Conservation (phyloP, 805 yeast species). For the Starmerella tilneyi region DNA sequence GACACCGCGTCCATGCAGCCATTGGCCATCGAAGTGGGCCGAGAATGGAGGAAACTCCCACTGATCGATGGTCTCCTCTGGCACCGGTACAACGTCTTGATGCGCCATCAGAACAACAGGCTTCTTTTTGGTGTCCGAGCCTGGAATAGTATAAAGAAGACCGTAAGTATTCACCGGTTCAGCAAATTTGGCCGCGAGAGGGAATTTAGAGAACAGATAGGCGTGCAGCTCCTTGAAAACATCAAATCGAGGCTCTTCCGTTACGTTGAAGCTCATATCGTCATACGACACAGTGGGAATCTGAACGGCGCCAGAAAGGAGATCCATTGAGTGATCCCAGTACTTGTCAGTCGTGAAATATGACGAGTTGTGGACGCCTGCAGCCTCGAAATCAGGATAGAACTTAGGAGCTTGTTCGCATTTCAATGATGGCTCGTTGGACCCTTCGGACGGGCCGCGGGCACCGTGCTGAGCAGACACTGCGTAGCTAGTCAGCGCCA, state of each 20-base stretch:
- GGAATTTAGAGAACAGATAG: slow-evolving; percentile 47
- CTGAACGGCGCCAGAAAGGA: slow-evolving; percentile 42
- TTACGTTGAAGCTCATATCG: slow-evolving; percentile 37
- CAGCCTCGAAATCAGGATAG: slow-evolving; percentile 11
- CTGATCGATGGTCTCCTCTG: slow-evolving; percentile 38
- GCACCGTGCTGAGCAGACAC: slow-evolving; percentile 2
- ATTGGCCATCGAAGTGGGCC: slow-evolving; percentile 55
- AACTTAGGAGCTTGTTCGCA: slow-evolving; percentile 11
- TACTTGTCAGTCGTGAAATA: slow-evolving; percentile 13
- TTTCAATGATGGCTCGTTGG: slow-evolving; percentile 3
- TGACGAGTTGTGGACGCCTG: slow-evolving; percentile 9
- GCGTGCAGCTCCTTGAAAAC: slow-evolving; percentile 42
- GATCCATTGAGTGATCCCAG: slow-evolving; percentile 14
- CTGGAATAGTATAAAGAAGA: slow-evolving; percentile 51
- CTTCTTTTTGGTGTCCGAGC: slow-evolving; percentile 41
- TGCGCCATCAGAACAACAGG: slow-evolving; percentile 66
- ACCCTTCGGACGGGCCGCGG: neutral
- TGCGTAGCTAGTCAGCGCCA: slow-evolving; percentile 5
- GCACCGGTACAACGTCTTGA: slow-evolving; percentile 69
- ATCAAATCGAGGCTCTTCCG: slow-evolving; percentile 44
- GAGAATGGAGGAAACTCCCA: slow-evolving; percentile 59
- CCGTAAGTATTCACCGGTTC: slow-evolving; percentile 51
- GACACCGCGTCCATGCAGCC: slow-evolving; percentile 63
- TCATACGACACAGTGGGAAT: slow-evolving; percentile 60
- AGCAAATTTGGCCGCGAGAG: slow-evolving; percentile 39